Base-by-base conservation (phyloP, 1,284 basidiomycete genomes). In the Xerocomus nothofagi region DNA sequence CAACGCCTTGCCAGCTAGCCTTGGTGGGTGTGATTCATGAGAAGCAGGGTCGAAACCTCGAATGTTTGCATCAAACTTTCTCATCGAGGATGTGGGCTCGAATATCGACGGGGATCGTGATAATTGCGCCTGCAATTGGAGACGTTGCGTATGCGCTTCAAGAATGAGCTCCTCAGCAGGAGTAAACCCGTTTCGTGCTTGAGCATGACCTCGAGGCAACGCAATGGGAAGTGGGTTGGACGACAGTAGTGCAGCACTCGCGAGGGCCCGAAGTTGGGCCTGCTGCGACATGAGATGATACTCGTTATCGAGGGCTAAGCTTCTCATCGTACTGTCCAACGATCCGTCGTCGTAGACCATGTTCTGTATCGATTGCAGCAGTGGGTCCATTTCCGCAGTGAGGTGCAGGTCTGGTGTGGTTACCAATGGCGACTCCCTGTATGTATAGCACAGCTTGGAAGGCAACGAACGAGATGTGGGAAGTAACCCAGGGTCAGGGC, bases 81-180 rank as follows among this genome's bases (percentile, higher is more conserved):
- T 48, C 34, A 34, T 23, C 8, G 46, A 47, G 14, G 50, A 15
- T 1, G 44, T 32, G 4, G 45, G 45, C 23, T 54, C 53, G 7
- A 58, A 41, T 21, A 46, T n/a, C 4, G 53, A 31, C 17, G 42
- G 33, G 11, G 54, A 17, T 27, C 38, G 48, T 6, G 58, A 26
- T 27, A 50, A 11, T 20, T 56, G 55, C 8, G 55, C 45, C 38
- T 59, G 55, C 8, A 49, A 31, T 26, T 57, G 59, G 24, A 59
- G 55, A 23, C 57, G 57, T 41, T 65, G 66, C 18, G 74, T 69
- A 58, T 85, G 81, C 4, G 78, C 77, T 52, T 81, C 81, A 56
- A 88, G 73, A 42, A 88, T 79, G 53, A 80, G 76, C 61, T 84
- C 82, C 59, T 87, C 82, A 0, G 83, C 72, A 2, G 81, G 73